These are phyloP conservation scores for Eragrostis tef DNA, from an alignment of 202 grass and related monocot species.

Conservation along the genomic window DNA sequence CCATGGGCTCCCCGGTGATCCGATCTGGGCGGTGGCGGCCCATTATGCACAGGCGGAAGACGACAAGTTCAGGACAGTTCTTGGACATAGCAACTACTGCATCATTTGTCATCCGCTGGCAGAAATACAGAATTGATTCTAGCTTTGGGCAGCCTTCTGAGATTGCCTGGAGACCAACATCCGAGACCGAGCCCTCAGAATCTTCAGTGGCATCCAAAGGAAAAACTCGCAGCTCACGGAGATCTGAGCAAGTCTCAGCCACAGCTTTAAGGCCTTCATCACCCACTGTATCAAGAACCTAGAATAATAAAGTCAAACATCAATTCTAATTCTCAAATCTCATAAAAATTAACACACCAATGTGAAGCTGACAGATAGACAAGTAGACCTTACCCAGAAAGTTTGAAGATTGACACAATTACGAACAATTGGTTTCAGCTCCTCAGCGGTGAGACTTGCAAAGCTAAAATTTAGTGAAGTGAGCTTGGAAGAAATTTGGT, in stretches of 20 bases:
- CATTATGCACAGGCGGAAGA: conserved; percentile 94
- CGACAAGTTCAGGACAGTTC: conserved; percentile 79
- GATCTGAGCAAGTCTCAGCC: conserved; percentile 69
- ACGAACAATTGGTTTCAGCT: conserved; percentile 66
- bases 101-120: conserved; percentile 86
- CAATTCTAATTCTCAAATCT: conserved; percentile 25
- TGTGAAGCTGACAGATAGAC: background rate
- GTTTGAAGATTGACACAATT: conserved; percentile 64
- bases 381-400: conserved; percentile 69
- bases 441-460: conserved; percentile 55
- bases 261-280: conserved; percentile 83
- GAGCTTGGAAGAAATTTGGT: conserved; percentile 68
- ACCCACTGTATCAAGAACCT: conserved; percentile 88
- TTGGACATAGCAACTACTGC: conserved; percentile 76
- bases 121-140: conserved; percentile 88
- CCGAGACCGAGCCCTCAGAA: conserved; percentile 73
- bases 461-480: conserved; percentile 89
- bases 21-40: conserved; percentile 67
- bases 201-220: conserved; percentile 72
- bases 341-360: conserved; percentile 15
- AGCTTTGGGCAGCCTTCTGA: conserved; percentile 86
- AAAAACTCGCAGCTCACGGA: conserved; percentile 85
- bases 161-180: conserved; percentile 69
- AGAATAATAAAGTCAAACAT: conserved; percentile 40
- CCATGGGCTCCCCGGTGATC: conserved; percentile 66